phyloP scores from a whole-genome alignment of 1,284 basidiomycete species.

The Pyrrhoderma noxium region DNA sequence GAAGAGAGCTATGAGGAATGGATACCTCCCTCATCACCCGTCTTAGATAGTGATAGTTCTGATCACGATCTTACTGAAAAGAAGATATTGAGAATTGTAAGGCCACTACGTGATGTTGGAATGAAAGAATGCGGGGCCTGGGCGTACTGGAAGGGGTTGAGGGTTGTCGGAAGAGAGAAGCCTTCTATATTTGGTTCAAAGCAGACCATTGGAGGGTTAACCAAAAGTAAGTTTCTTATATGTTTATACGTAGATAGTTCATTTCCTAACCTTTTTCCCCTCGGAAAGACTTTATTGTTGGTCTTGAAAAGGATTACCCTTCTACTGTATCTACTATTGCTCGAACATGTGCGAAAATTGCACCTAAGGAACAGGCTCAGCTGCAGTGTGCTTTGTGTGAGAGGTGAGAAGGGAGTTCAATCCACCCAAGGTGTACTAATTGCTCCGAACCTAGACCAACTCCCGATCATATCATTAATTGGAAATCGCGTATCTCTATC shows the following conservation, averaged over 20 bases:
- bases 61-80: slow-evolving; percentile 7
- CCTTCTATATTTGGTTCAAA: slow-evolving; percentile 35
- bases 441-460: slow-evolving; percentile 43
- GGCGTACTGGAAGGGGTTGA: slow-evolving; percentile 60
- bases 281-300: slow-evolving; percentile 82
- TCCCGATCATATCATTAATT: slow-evolving; percentile 59
- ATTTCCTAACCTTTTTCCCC: background rate
- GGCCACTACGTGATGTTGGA: slow-evolving; percentile 70
- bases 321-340: slow-evolving; percentile 86
- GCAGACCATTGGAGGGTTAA: slow-evolving; percentile 62
- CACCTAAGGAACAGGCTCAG: slow-evolving; percentile 53
- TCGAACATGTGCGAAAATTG: slow-evolving; percentile 76
- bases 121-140: slow-evolving; percentile 79
- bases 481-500: slow-evolving; percentile 70
- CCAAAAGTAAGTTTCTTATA: slow-evolving; percentile 47
- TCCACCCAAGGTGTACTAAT: slow-evolving; percentile 7
- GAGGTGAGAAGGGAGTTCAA: slow-evolving; percentile 31
- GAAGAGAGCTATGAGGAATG: slow-evolving; percentile 69
- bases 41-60: slow-evolving; percentile 20
- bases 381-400: slow-evolving; percentile 63
- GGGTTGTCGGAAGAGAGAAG: slow-evolving; percentile 45
- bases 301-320: slow-evolving; percentile 77
- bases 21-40: slow-evolving; percentile 25
- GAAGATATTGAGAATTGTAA: slow-evolving; percentile 45
- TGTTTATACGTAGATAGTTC: background rate